Conservation (phyloP, 2,329 filamentous ascomycete species). For the Botrytis elliptica region DNA sequence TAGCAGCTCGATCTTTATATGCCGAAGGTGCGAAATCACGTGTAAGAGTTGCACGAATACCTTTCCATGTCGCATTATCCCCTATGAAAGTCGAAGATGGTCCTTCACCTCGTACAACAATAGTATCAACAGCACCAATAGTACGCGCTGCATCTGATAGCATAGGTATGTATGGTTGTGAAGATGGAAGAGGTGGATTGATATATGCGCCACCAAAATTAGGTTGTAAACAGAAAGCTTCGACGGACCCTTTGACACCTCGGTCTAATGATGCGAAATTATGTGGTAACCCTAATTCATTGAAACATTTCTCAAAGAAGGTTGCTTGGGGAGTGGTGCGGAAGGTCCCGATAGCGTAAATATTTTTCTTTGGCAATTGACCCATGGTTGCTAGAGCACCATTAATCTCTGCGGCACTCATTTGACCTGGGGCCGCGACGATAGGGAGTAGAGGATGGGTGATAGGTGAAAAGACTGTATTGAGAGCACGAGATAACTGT, state of each 20-base stretch:
- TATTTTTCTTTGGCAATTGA: constrained; percentile 73
- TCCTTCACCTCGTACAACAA: constrained; percentile 59
- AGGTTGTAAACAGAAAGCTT: constrained; percentile 68
- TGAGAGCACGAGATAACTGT: constrained; percentile 78
- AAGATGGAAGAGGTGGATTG: constrained; percentile 64
- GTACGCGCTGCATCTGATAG: constrained; percentile 74
- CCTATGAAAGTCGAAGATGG: constrained; percentile 61
- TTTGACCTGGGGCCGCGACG: constrained; percentile 80
- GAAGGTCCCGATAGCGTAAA: constrained; percentile 78
- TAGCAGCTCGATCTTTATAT: constrained; percentile 71
- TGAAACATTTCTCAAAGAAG: constrained; percentile 83
- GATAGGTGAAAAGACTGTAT: constrained; percentile 84
- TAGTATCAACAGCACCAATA: constrained; percentile 80
- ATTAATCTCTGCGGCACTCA: constrained; percentile 85
- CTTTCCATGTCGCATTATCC: constrained; percentile 84
- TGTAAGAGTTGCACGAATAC: constrained; percentile 77
- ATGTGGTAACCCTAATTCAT: constrained; percentile 81
- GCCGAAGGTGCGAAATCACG: constrained; percentile 80
- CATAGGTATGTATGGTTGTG: constrained; percentile 58
- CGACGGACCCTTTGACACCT: constrained; percentile 64
- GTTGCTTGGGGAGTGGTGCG: constrained; percentile 69
- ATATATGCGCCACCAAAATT: constrained; percentile 82
- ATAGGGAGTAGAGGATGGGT: constrained; percentile 81
- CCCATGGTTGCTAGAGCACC: constrained; percentile 74
- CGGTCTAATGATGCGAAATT: constrained; percentile 74